Conservation (phyloP, 73 alveolate genomes). For the Symbiodinium natans region DNA sequence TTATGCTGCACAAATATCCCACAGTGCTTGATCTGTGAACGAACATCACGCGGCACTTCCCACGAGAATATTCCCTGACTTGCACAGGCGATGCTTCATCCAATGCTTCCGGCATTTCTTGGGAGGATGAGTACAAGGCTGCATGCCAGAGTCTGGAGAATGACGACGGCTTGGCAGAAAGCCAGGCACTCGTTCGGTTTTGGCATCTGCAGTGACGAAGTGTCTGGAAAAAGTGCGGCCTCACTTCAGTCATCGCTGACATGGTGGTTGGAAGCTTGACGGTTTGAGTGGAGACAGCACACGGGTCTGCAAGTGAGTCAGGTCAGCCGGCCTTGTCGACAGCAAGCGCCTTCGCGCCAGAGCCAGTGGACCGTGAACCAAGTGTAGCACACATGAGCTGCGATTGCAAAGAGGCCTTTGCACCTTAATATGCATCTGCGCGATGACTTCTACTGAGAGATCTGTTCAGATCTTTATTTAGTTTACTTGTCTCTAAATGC, state of each 20-base stretch:
- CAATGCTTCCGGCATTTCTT: background rate
- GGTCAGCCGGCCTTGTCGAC: background rate
- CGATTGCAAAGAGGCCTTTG: background rate
- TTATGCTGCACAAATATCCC: no score
- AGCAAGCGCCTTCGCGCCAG: background rate
- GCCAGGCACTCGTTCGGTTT: background rate
- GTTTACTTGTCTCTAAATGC: no score
- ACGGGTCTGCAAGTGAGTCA: no score
- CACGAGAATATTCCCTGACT: no score
- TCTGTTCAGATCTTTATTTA: background rate
- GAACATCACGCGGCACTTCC: no score
- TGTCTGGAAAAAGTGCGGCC: no score
- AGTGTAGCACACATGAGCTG: background rate
- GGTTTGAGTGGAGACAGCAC: no score
- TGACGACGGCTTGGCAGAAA: background rate
- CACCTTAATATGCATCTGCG: background rate
- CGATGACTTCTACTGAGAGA: background rate
- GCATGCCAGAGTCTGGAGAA: background rate
- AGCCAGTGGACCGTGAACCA: background rate
- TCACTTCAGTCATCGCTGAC: no score
- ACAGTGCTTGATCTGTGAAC: no score
- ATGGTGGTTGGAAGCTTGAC: no score
- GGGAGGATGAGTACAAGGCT: background rate
- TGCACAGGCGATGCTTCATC: background rate
- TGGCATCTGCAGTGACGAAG: no score